phyloP scores from a whole-genome alignment of 257 asterid species.

The Solanum rostratum region DNA sequence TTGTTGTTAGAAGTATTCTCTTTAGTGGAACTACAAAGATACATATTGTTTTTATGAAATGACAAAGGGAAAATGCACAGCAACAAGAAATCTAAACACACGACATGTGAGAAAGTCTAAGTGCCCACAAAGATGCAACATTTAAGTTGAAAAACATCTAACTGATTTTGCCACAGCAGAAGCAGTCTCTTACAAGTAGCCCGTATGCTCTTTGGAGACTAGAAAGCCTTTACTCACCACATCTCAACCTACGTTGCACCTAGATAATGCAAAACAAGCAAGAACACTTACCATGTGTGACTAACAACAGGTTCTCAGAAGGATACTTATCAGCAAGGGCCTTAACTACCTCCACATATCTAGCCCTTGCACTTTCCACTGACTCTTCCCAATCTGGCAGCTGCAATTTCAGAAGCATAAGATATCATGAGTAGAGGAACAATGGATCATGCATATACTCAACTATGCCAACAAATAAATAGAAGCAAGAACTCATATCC shows the following conservation, averaged over 20 bases:
- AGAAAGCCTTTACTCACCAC: background rate
- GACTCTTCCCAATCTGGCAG: constrained; percentile 78
- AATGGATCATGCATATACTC: background rate
- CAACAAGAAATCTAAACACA: background rate
- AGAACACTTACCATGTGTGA: constrained; percentile 64
- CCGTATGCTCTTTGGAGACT: background rate
- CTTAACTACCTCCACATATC: constrained; percentile 53
- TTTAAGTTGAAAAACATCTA: background rate
- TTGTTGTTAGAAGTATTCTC: background rate
- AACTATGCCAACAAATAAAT: background rate
- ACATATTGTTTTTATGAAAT: background rate
- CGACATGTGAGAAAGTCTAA: background rate
- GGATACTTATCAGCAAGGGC: constrained; percentile 76
- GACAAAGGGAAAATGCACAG: background rate
- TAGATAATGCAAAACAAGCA: background rate
- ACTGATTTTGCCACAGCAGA: background rate
- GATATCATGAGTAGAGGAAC: background rate
- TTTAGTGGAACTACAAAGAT: background rate
- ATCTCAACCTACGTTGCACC: background rate
- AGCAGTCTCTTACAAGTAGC: background rate
- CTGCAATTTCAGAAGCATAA: constrained; percentile 19
- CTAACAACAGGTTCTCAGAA: constrained; percentile 69
- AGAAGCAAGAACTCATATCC: background rate
- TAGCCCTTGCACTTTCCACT: constrained; percentile 32
- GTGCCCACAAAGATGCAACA: background rate